A percentile compares a stretch with the other conserved stretches of the same genome.
Conservation (phyloP, 495 filamentous ascomycete genomes). For the Trichocladium uniseriatum region DNA sequence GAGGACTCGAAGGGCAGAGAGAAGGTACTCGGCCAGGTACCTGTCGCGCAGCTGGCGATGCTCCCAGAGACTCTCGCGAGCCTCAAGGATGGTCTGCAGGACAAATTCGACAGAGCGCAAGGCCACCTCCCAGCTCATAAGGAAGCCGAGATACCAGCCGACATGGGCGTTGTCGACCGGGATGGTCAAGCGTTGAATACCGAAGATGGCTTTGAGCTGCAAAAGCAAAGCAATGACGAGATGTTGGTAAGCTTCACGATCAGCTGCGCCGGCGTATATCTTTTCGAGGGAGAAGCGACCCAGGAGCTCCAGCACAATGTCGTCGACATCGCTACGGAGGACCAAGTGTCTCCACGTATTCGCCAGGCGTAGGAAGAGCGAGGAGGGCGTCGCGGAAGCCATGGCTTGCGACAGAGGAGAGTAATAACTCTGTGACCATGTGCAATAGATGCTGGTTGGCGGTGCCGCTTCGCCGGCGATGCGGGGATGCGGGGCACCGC, state of each 20-base stretch:
- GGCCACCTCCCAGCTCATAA: conserved; percentile 31
- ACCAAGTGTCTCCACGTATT: conserved; percentile 24
- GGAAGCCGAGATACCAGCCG: conserved; percentile 29
- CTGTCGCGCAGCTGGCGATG: conserved; percentile 22
- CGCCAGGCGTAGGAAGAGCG: conserved; percentile 26
- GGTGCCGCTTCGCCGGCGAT: conserved; percentile 1
- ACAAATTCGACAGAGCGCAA: conserved; percentile 30
- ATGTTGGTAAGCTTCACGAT: conserved; percentile 19
- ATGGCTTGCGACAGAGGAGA: conserved; percentile 14
- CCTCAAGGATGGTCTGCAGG: conserved; percentile 25
- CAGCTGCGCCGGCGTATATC: conserved; percentile 21
- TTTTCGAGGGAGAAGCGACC: conserved; percentile 32
- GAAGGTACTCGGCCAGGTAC: conserved; percentile 28
- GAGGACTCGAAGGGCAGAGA: conserved; percentile 29
- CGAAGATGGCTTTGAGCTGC: conserved; percentile 26
- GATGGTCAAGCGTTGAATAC: conserved; percentile 29
- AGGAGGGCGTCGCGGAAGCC: conserved; percentile 25
- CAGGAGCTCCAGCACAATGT: conserved; percentile 29
- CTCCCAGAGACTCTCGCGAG: conserved; percentile 28
- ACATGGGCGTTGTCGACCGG: conserved; percentile 23
- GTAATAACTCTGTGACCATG: background rate
- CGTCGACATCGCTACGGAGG: conserved; percentile 31
- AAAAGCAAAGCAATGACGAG: conserved; percentile 20
- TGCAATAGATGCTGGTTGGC: background rate
- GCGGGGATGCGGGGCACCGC: conserved; percentile 5